These are phyloP conservation scores for Fusarium sp. DNA, from an alignment of 2,329 filamentous ascomycete species.

Conservation along the genomic window DNA sequence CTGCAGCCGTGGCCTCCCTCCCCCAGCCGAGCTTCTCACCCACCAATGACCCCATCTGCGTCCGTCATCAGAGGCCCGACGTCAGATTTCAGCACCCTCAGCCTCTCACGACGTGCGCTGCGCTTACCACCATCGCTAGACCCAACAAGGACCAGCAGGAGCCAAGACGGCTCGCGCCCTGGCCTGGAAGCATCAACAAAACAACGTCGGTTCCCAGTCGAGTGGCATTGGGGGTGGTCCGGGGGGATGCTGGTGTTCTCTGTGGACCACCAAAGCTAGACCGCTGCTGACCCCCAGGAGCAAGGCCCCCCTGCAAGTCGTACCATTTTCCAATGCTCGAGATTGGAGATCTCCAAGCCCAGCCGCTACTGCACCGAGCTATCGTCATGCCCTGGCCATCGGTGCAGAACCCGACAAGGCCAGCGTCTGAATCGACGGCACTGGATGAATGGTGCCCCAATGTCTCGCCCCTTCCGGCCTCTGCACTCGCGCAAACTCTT, in stretches of 20 bases:
- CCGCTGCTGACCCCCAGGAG: constrained; percentile 38
- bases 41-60: constrained; percentile 1
- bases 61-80: background rate
- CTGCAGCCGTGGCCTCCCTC: constrained; percentile 25
- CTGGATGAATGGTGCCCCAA: constrained; percentile 19
- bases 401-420: constrained; percentile 36
- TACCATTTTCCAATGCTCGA: constrained; percentile 44
- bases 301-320: constrained; percentile 40
- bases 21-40: constrained; percentile 10
- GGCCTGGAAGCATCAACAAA: constrained; percentile 19
- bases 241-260: constrained; percentile 28
- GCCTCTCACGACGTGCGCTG: constrained; percentile 10
- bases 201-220: constrained; percentile 26
- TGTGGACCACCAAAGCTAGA: constrained; percentile 36
- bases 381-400: constrained; percentile 41
- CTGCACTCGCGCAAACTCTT: constrained; percentile 1
- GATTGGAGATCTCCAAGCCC: constrained; percentile 46
- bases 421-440: constrained; percentile 28
- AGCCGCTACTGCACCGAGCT: constrained; percentile 42
- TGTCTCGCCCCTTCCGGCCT: constrained; percentile 31
- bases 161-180: constrained; percentile 13
- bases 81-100: constrained; percentile 1
- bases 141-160: constrained; percentile 9
- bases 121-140: constrained; percentile 3
- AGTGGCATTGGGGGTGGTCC: constrained; percentile 36